Evolutionary conservation across 257 asterid genomes (phyloP), one percentile per base, ranked within the genome.

Genomic region (Lavandula angustifolia): DNA sequence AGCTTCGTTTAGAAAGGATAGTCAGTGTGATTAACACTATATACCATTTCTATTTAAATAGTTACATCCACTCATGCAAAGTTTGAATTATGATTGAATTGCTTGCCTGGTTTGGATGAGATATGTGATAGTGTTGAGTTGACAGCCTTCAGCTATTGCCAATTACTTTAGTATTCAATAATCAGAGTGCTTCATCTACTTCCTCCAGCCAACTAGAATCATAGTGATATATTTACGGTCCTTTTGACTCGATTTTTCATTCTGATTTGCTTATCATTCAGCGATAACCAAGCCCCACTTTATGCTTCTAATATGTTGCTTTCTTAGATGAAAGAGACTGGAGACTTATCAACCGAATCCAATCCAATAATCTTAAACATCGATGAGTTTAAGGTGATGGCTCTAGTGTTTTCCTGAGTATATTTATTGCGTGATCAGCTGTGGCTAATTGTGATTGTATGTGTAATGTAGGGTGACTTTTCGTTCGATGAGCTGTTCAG

Each of bases 401-500:
- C 73, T 70, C 51, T 44, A 22, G 18, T 67, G 11, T 54, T 42
- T 49, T 33, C 12, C 34, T 56, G 66, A 7, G 40, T 53, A 27
- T 58, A 35, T 71, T 13, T 9, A 9, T 46, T 22, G 27, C 27
- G 27, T 22, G 27, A 1, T 0, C 27, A 22, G 1, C 27, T 18
- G 47, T 49, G 54, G 67, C 84, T 71, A 52, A 62, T 44, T 38
- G 7, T 70, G 51, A 61, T 77, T 71, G 49, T 71, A 49, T 68
- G 60, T 46, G 22, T 60, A 34, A 71, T 70, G 75, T 77, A 90
- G 99, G 99, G 99, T 62, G 88, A 87, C 73, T 87, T 94, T 72
- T 94, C 97, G 11, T 94, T 87, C 47, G 99, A 90, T 73, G 89
- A 87, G 11, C 76, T 94, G 82, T 94, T 87, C 13, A 95, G 96